Conservation (phyloP, 2,329 filamentous ascomycete species). For the Pyrenochaeta sp. region DNA sequence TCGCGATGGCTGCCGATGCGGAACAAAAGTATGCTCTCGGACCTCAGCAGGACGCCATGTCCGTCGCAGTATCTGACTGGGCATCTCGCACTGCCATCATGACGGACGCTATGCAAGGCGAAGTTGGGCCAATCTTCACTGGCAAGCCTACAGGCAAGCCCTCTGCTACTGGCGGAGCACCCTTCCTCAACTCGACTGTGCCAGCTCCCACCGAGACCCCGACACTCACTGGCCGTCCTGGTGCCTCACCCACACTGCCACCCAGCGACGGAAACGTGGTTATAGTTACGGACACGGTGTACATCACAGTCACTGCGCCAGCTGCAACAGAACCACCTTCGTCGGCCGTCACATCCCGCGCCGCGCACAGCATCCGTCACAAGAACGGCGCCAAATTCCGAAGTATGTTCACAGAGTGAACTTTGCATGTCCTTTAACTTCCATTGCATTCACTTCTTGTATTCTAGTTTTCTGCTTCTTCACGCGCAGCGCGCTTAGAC, state of each 20-base stretch:
- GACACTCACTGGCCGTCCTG: slow-evolving; percentile 23
- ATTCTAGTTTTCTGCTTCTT: slow-evolving; percentile 2
- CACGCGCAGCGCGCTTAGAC: slow-evolving; percentile 1
- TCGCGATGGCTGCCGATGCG: slow-evolving; percentile 25
- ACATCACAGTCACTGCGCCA: slow-evolving; percentile 37
- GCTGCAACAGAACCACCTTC: slow-evolving; percentile 10
- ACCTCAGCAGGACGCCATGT: slow-evolving; percentile 54
- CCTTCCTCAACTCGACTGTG: slow-evolving; percentile 7
- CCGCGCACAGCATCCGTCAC: slow-evolving; percentile 13
- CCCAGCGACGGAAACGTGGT: slow-evolving; percentile 19
- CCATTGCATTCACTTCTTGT: not conserved
- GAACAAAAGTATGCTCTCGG: slow-evolving; percentile 34
- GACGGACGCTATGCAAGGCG: slow-evolving; percentile 35
- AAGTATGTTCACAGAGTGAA: slow-evolving; percentile 14
- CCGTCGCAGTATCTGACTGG: slow-evolving; percentile 51
- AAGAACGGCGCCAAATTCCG: slow-evolving; percentile 38
- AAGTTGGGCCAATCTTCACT: slow-evolving; percentile 38
- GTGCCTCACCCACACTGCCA: slow-evolving; percentile 14
- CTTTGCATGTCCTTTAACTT: not conserved
- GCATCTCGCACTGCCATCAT: slow-evolving; percentile 52
- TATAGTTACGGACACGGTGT: slow-evolving; percentile 37
- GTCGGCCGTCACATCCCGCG: slow-evolving; percentile 5
- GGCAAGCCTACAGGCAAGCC: slow-evolving; percentile 17
- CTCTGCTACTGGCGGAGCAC: slow-evolving; percentile 8
- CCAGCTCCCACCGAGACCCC: slow-evolving; percentile 24